Percentiles rank a stretch among this genome's conserved stretches.
These are phyloP conservation scores for Pulveroboletus ravenelii DNA, from an alignment of 768 basidiomycete species.

Conservation along the genomic window DNA sequence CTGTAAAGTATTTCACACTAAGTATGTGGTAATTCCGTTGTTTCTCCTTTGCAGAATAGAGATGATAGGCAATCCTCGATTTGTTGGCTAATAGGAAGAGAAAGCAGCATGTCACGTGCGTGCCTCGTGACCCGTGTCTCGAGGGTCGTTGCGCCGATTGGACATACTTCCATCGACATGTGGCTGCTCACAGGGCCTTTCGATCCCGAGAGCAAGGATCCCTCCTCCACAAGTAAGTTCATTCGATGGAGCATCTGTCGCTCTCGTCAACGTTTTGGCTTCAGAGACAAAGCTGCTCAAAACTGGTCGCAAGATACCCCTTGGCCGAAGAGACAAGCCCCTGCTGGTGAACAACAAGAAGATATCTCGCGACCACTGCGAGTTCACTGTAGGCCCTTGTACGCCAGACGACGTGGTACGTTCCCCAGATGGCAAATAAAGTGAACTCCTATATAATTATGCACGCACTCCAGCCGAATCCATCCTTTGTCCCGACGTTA, in stretches of 20 bases:
- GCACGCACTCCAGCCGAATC: conserved; percentile 39
- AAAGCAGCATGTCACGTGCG: conserved; percentile 6
- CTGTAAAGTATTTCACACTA: conserved; percentile 19
- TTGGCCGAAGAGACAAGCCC: too few relatives aligned
- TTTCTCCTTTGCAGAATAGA: background rate
- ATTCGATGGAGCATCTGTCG: conserved; percentile 20
- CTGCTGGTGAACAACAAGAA: too few relatives aligned
- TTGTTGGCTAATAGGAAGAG: too few relatives aligned
- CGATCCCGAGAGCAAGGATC: conserved; percentile 37
- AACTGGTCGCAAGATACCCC: too few relatives aligned
- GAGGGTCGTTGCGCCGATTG: too few relatives aligned
- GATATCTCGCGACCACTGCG: conserved; percentile 54
- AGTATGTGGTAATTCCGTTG: conserved; percentile 6
- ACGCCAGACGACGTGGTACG: conserved; percentile 53
- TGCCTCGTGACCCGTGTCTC: background rate
- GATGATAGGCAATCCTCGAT: too few relatives aligned
- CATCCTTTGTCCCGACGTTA: too few relatives aligned
- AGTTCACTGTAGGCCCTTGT: conserved; percentile 52
- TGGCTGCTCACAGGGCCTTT: conserved; percentile 55
- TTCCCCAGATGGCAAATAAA: background rate
- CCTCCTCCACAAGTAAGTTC: conserved; percentile 38
- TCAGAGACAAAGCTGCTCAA: conserved; percentile 58
- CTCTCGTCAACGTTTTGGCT: background rate
- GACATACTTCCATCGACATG: conserved; percentile 30
- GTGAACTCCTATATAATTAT: background rate